Conservation (phyloP, 345 rosid species). For the Arabis alpina region DNA sequence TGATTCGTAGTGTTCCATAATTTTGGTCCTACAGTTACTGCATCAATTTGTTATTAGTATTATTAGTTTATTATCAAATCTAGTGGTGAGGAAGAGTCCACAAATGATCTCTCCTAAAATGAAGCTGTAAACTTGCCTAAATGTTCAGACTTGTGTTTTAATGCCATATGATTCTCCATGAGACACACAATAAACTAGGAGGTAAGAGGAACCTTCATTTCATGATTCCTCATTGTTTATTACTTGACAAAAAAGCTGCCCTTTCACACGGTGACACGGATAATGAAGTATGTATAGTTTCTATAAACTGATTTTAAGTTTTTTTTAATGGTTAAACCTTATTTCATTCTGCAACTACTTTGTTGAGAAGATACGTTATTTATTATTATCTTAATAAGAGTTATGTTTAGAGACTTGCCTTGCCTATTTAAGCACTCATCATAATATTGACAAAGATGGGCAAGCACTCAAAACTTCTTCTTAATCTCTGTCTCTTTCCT, state of each 20-base stretch:
- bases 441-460: constrained; percentile 42
- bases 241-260: constrained; percentile 31
- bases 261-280: constrained; percentile 45
- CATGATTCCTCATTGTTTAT: not conserved
- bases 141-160: constrained; percentile 48
- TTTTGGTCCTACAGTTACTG: no score
- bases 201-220: constrained; percentile 41
- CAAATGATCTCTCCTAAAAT: constrained; percentile 57
- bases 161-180: constrained; percentile 39
- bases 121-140: constrained; percentile 53
- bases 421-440: constrained; percentile 57
- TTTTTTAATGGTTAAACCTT: constrained; percentile 29
- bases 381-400: constrained; percentile 28
- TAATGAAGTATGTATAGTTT: constrained; percentile 31
- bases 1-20: no score
- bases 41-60: not conserved
- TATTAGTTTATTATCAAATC: constrained; percentile 28
- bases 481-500: constrained; percentile 41
- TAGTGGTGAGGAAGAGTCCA: constrained; percentile 29
- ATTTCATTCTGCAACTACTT: constrained; percentile 40
- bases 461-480: constrained; percentile 53
- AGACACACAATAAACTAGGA: constrained; percentile 33
- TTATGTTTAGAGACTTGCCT: constrained; percentile 42
- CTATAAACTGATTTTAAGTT: not conserved
- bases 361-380: constrained; percentile 21